Evolutionary conservation across 2,329 filamentous ascomycete genomes (phyloP).

Genomic region (Colletotrichum melonis): DNA sequence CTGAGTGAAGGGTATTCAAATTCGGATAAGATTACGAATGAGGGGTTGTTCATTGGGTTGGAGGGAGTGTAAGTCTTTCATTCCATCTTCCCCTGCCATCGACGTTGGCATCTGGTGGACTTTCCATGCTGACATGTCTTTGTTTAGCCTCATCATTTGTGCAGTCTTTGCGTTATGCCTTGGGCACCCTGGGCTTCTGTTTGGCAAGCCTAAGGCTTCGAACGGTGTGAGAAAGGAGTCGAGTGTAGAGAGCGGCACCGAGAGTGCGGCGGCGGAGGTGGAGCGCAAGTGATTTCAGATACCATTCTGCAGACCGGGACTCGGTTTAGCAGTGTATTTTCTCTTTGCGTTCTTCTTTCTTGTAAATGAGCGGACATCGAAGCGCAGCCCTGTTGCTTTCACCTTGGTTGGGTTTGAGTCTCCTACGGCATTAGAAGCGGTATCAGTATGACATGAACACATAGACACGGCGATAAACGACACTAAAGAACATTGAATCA

Average conservation of each 20-base stretch:
- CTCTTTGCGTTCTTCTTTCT: background rate
- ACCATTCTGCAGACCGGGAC: background rate
- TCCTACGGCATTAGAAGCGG: background rate
- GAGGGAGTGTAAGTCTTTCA: slow-evolving; percentile 57
- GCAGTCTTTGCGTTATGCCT: slow-evolving; percentile 51
- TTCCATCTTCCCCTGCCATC: slow-evolving; percentile 33
- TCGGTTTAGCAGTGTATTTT: background rate
- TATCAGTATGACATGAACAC: background rate
- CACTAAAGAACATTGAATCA: background rate
- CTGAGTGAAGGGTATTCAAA: slow-evolving; percentile 68
- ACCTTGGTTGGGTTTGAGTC: background rate
- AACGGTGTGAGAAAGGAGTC: slow-evolving; percentile 19
- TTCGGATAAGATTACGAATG: slow-evolving; percentile 63
- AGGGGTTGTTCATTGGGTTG: slow-evolving; percentile 64
- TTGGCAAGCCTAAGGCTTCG: slow-evolving; percentile 34
- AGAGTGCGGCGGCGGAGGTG: background rate
- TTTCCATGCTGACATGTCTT: slow-evolving; percentile 9
- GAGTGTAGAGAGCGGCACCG: slow-evolving; percentile 22
- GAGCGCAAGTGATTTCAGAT: slow-evolving; percentile 13
- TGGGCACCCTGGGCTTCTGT: slow-evolving; percentile 55
- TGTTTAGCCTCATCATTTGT: slow-evolving; percentile 48
- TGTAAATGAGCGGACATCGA: background rate
- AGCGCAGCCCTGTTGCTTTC: background rate
- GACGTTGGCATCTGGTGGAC: background rate
- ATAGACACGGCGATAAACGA: background rate